phyloP scores from a whole-genome alignment of 148 eudicot genomes.

The Chenopodium formosanum region DNA sequence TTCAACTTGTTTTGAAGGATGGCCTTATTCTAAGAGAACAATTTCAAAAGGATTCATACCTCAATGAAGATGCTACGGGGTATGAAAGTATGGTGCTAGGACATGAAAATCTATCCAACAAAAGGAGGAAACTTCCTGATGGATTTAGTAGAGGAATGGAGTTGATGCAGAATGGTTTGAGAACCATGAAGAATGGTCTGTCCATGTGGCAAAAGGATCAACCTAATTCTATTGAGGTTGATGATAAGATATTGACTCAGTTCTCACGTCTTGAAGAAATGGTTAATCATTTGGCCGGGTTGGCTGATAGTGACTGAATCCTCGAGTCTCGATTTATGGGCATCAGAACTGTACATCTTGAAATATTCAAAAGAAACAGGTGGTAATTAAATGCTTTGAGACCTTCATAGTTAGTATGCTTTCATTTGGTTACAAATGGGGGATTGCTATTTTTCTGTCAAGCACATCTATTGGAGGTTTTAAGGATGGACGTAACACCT shows the following conservation, averaged over 20 bases:
- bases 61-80: slow-evolving; percentile 9
- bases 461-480: not conserved
- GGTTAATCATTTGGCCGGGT: slow-evolving; percentile 54
- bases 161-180: slow-evolving; percentile 73
- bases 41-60: slow-evolving; percentile 27
- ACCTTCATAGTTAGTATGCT: not conserved
- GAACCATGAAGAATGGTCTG: slow-evolving; percentile 63
- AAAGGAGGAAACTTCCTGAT: slow-evolving; percentile 63
- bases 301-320: slow-evolving; percentile 38
- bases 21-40: slow-evolving; percentile 50
- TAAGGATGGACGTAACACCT: not conserved
- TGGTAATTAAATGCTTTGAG: not conserved
- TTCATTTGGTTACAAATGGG: not conserved
- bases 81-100: slow-evolving; percentile 43
- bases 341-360: not conserved
- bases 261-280: slow-evolving; percentile 60
- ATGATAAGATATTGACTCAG: slow-evolving; percentile 50
- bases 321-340: not conserved
- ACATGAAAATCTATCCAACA: slow-evolving; percentile 41
- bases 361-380: not conserved
- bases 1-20: slow-evolving; percentile 41
- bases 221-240: slow-evolving; percentile 40
- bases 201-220: slow-evolving; percentile 52
- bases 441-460: not conserved
- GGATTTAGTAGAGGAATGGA: slow-evolving; percentile 64